Evolutionary conservation across 345 rosid genomes (phyloP).

Genomic region (Murraya paniculata): DNA sequence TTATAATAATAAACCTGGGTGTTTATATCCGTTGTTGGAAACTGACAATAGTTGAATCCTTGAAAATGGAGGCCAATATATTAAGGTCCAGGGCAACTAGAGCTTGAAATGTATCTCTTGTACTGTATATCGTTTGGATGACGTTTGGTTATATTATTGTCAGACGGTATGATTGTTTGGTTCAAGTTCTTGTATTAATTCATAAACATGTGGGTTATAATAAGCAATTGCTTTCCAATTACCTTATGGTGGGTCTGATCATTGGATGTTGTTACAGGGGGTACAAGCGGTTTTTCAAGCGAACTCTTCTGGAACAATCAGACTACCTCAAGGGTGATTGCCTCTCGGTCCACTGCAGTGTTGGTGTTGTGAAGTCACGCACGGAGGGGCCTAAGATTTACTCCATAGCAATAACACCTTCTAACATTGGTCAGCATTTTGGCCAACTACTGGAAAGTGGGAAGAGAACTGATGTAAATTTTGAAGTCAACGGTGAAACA

Average conservation of each 20-base stretch:
- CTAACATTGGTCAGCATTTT: conserved; percentile 43
- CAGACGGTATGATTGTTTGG: background rate
- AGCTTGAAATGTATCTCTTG: background rate
- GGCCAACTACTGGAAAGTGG: conserved; percentile 49
- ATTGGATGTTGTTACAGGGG: conserved; percentile 47
- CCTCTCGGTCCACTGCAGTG: conserved; percentile 50
- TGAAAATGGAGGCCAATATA: background rate
- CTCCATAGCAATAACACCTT: conserved; percentile 42
- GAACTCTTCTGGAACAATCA: conserved; percentile 45
- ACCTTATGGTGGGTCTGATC: background rate
- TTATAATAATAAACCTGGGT: background rate
- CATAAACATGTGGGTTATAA: background rate
- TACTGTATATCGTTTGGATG: background rate
- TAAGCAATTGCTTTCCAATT: background rate
- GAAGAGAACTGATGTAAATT: conserved; percentile 46
- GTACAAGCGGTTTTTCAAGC: conserved; percentile 57
- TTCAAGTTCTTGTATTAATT: background rate
- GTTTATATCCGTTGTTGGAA: background rate
- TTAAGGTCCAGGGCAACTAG: background rate
- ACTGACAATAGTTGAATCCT: background rate
- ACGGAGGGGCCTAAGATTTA: conserved; percentile 53
- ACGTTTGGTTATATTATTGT: background rate
- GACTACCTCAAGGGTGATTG: conserved; percentile 54
- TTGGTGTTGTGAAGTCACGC: conserved; percentile 58
- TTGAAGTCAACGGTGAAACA: conserved; percentile 52